Conservation (phyloP, 805 yeast species). For the Lipomyces spencermartinsiae region DNA sequence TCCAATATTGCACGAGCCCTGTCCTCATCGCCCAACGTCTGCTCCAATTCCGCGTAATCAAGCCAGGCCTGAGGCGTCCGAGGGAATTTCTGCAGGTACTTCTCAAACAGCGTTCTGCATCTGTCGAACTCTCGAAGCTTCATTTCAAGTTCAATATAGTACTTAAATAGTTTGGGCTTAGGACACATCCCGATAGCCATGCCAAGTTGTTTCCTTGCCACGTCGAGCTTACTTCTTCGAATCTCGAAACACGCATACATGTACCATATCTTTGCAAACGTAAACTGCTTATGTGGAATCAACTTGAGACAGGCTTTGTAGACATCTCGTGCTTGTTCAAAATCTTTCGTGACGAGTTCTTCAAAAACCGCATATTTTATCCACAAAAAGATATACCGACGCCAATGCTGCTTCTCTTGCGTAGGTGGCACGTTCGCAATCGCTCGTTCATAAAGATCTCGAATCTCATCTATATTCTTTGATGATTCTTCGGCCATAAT, state of each 20-base stretch:
- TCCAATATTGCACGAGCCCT: constrained; percentile 70
- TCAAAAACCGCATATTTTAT: constrained; percentile 65
- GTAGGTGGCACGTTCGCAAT: constrained; percentile 51
- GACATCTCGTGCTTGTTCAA: constrained; percentile 54
- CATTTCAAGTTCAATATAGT: constrained; percentile 72
- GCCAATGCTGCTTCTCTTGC: constrained; percentile 59
- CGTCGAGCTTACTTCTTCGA: constrained; percentile 57
- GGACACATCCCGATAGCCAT: constrained; percentile 72
- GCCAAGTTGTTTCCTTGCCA: constrained; percentile 75
- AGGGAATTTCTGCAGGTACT: constrained; percentile 61
- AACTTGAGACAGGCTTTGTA: constrained; percentile 58
- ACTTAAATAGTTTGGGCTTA: constrained; percentile 61
- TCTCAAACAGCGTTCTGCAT: constrained; percentile 73
- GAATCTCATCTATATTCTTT: constrained; percentile 43
- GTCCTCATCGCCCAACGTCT: constrained; percentile 66
- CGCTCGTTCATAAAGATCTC: constrained; percentile 55
- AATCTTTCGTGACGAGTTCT: constrained; percentile 57
- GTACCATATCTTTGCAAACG: constrained; percentile 79
- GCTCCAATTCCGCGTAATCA: constrained; percentile 72
- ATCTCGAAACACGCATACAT: constrained; percentile 73
- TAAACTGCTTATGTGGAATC: constrained; percentile 65
- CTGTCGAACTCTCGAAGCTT: constrained; percentile 79
- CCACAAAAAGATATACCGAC: constrained; percentile 74
- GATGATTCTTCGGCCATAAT: constrained; percentile 55
- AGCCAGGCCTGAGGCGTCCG: constrained; percentile 57